Base-by-base conservation (phyloP, 1,284 basidiomycete genomes). In the Microbotryum saponariae region DNA sequence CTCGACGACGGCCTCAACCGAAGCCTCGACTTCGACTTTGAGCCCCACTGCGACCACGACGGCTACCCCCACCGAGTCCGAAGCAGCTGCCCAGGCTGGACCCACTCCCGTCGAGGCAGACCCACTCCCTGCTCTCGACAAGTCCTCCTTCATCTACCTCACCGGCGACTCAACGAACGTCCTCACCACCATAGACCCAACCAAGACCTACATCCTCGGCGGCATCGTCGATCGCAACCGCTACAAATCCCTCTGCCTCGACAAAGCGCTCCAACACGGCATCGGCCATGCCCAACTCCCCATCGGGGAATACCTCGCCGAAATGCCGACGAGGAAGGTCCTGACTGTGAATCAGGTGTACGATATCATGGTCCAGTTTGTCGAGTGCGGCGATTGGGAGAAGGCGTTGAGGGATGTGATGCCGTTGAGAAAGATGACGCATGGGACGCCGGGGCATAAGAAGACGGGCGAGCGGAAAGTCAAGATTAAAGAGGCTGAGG, bases 181-280 rank as follows among this genome's bases (percentile, higher is more conserved):
- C 74, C 78, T 98, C 48, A 78, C 80, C 10, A 84, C 86, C 64
- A 81, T 99, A 54, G 85, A 82, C 9, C 53, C 62, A 0, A 85
- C 86, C 59, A 89, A 92, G 74, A 88, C 85, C 3, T 98, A 98
- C 74, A 85, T 99, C 69, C 92, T 99, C 61, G 96, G 96, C 42
- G 96, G 94, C 18, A 88, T 99, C 67, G 89, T 89, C 64, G 96
- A 99, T 76, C 88, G 88, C 71, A 99, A 99, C 77, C 85, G 94
- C 45, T 89, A 97, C 81, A 98, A 97, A 90, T 87, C 86, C 73
- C 79, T 98, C 23, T 98, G 96, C 75, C 80, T 89, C 58, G 82
- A 90, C 74, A 96, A 94, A 77, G 91, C 96, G 2, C 80, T 82
- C 49, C 78, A 79, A 53, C 81, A 87, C 12, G 83, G 83, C 2